Evolutionary conservation across 345 rosid species (phyloP), one percentile per base, ranked within the genome.

Genomic region (Hibiscus syriacus): DNA sequence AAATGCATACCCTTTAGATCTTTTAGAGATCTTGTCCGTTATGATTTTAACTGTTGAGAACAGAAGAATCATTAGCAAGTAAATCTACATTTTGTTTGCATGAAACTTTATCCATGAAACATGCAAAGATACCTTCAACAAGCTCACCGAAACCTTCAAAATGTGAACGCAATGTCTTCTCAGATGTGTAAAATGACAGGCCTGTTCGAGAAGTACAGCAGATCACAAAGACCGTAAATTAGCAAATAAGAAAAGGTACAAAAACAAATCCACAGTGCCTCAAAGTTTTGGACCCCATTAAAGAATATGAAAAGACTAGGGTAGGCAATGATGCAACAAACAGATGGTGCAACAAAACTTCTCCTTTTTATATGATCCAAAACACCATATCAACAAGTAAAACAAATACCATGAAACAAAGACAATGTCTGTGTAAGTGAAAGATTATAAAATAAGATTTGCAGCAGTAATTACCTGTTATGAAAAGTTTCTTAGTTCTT

Each of bases 91-190:
- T 22, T n/a, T n/a, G n/a, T n/a, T n/a, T n/a, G n/a, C n/a, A n/a
- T n/a, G n/a, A n/a, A n/a, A n/a, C n/a, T n/a, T n/a, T n/a, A n/a
- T n/a, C n/a, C n/a, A n/a, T n/a, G 22, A 9, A 69, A 41, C 9
- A 29, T 29, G 26, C 43, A 41, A 36, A 22, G 5, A 6, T 80
- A 89, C 98, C 97, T 87, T 90, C 87, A n/a, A 89, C 92, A 73
- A 90, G 87, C 68, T 87, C 92, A 38, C 98, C 98, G 2, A 90
- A 89, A 36, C 87, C 90, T 76, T 93, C 92, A 77, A 90, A 93
- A 70, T 96, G 94, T 48, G 89, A 83, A 12, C 90, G 88, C 32
- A 93, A 70, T 64, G 97, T 93, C 81, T 90, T 93, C 85, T 90
- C 97, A 0, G 97, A 93, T 36, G 97, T 87, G 77, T 93, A 93